Percentiles rank a stretch among this genome's conserved stretches.
Evolutionary conservation across 2,329 filamentous ascomycete species (phyloP).

Genomic region (Byssothecium circinans): DNA sequence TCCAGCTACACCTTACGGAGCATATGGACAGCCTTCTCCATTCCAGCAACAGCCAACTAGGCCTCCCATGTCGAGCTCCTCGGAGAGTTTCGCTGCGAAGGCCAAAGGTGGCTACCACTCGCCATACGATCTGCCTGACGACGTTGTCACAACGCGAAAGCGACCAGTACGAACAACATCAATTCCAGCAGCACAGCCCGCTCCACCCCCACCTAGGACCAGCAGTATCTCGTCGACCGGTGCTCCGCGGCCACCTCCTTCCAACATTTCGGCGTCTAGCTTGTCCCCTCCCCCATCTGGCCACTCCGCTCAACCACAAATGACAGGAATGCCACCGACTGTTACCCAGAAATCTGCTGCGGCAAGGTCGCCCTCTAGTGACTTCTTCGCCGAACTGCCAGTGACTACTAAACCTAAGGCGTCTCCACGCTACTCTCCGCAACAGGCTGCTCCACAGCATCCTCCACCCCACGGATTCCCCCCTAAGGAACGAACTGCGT

Average conservation of each 20-base stretch:
- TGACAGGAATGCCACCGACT: conserved; percentile 30
- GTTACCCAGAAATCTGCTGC: conserved; percentile 29
- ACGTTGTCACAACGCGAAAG: conserved; percentile 73
- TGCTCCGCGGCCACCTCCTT: conserved; percentile 25
- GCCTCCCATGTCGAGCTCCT: conserved; percentile 54
- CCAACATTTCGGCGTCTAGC: conserved; percentile 37
- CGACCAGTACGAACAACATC: conserved; percentile 42
- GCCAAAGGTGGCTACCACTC: conserved; percentile 90
- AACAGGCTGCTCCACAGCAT: conserved; percentile 30
- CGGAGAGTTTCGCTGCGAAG: conserved; percentile 86
- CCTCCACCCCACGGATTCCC: conserved; percentile 24
- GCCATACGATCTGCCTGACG: conserved; percentile 92
- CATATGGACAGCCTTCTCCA: conserved; percentile 31
- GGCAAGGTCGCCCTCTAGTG: conserved; percentile 35
- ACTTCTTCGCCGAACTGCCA: conserved; percentile 55
- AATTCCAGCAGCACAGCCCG: conserved; percentile 40
- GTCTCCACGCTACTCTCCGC: conserved; percentile 45
- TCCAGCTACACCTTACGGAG: conserved; percentile 30
- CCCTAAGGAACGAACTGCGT: conserved; percentile 39
- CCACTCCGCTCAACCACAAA: conserved; percentile 38
- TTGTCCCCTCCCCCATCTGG: conserved; percentile 47
- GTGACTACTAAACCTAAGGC: conserved; percentile 46
- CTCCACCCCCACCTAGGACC: conserved; percentile 61
- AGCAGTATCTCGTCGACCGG: conserved; percentile 55
- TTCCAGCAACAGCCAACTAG: conserved; percentile 41